Base-by-base conservation (phyloP, 306 rosid genomes). In the Lithocarpus polystachyus region DNA sequence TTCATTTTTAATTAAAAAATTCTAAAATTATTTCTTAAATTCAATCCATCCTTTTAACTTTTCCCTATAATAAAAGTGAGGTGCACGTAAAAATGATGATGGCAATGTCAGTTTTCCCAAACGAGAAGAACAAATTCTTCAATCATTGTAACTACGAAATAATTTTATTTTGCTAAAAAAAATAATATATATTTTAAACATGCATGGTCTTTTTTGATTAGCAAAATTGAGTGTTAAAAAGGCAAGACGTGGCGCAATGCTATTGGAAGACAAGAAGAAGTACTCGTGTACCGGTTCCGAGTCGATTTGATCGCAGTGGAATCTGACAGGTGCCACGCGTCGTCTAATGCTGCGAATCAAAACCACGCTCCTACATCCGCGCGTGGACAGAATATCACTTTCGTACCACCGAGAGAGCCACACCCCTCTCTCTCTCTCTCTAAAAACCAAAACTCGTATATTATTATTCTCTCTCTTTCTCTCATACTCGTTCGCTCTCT, bases 321-420 rank as follows among this genome's bases (percentile, higher is more conserved):
- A 86, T 85, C 94, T 87, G 45, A 77, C 61, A 22, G 2, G 28
- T 9, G 80, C 82, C 88, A 84, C 90, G 90, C 86, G 92, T 73
- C 84, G 64, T 35, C 1, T 10, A 1, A 2, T 24, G 8, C 15
- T 2, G 11, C 64, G 10, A 18, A 37, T 17, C 15, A 0, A 1
- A 2, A 48, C 26, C 81, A 86, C 91, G 82, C 89, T 48, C 88
- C 22, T 1, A 0, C 4, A 1, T 1, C 8, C 8, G 87, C 79
- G 89, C 87, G 92, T 86, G 82, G 48, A 1, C 2, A 31, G 56
- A 19, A 20, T 48, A 18, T 13, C 45, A 13, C 43, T 29, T 69
- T 56, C 77, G 56, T 31, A 52, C 40, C 80, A 73, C 77, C 29
- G 78, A 75, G 75, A 80, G 81, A 87, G 78, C 87, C n/a, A 83